These are phyloP conservation scores for Tremella mesenterica DNA, from an alignment of 768 basidiomycete genomes.

Conservation along the genomic window DNA sequence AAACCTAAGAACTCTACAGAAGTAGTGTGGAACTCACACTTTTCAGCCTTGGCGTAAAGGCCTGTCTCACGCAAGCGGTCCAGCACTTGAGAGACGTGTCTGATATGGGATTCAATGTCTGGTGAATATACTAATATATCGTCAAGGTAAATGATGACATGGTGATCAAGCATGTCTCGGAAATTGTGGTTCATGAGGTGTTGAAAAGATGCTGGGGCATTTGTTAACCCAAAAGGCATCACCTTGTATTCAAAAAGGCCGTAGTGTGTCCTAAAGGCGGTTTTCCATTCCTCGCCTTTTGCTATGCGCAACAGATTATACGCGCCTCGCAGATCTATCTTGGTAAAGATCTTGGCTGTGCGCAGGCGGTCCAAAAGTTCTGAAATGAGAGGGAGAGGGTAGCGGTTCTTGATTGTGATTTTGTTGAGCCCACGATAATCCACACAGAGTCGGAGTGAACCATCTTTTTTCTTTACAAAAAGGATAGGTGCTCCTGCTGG, in stretches of 20 bases:
- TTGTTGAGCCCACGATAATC: too few relatives aligned
- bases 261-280: too few relatives aligned
- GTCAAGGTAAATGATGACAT: too few relatives aligned
- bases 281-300: constrained; percentile 48
- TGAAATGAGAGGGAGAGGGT: constrained; percentile 22
- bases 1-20: constrained; percentile 27
- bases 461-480: too few relatives aligned
- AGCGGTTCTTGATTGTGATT: constrained; percentile 8
- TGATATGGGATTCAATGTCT: constrained; percentile 22
- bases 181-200: too few relatives aligned
- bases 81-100: constrained; percentile 10
- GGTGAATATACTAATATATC: too few relatives aligned
- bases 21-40: constrained; percentile 21
- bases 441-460: neutral
- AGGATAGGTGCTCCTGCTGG: too few relatives aligned
- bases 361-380: constrained; percentile 16
- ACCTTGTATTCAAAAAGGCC: neutral
- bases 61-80: constrained; percentile 6
- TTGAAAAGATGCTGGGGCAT: too few relatives aligned
- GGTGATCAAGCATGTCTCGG: too few relatives aligned
- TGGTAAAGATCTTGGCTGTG: constrained; percentile 19
- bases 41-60: constrained; percentile 16
- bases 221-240: too few relatives aligned
- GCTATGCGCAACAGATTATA: constrained; percentile 48
- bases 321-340: constrained; percentile 45